Conservation (phyloP, 306 rosid species). For the Vigna mungo region DNA sequence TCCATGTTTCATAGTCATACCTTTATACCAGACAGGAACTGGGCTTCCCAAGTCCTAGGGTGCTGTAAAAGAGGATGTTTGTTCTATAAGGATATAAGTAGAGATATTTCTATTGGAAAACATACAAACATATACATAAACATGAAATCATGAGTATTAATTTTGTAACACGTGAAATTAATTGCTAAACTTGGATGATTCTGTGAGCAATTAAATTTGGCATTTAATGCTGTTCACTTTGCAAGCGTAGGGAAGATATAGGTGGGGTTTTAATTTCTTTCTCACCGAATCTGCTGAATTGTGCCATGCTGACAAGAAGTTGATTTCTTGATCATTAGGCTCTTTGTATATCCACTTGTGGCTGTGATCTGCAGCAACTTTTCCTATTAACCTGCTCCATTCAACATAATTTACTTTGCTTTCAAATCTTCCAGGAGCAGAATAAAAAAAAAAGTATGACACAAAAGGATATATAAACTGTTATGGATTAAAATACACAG, state of each 20-base stretch:
- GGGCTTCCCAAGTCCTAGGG: conserved; percentile 99
- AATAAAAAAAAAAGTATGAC: neutral
- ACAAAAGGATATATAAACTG: neutral
- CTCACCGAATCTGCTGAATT: conserved; percentile 89
- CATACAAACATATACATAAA: conserved; percentile 26
- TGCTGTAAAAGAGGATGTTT: conserved; percentile 62
- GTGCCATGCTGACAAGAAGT: conserved; percentile 94
- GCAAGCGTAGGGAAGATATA: conserved; percentile 7
- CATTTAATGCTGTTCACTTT: conserved; percentile 10
- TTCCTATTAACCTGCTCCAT: conserved; percentile 83
- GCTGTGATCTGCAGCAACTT: conserved; percentile 96
- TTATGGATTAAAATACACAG: neutral
- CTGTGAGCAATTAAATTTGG: conserved; percentile 14
- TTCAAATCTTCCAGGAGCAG: conserved; percentile 15
- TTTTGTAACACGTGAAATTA: conserved; percentile 5
- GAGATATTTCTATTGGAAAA: conserved; percentile 34
- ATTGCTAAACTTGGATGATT: neutral
- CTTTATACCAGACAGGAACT: conserved; percentile 99
- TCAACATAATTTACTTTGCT: conserved; percentile 33
- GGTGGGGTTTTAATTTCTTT: neutral
- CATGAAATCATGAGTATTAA: conserved; percentile 41
- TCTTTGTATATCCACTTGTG: conserved; percentile 98
- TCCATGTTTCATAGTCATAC: conserved; percentile 43
- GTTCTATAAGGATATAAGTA: neutral
- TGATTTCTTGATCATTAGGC: conserved; percentile 89